A percentile compares a stretch with the other conserved stretches of the same genome.
Conservation (phyloP, 2,329 filamentous ascomycete species). For the Xylaria sp. region DNA sequence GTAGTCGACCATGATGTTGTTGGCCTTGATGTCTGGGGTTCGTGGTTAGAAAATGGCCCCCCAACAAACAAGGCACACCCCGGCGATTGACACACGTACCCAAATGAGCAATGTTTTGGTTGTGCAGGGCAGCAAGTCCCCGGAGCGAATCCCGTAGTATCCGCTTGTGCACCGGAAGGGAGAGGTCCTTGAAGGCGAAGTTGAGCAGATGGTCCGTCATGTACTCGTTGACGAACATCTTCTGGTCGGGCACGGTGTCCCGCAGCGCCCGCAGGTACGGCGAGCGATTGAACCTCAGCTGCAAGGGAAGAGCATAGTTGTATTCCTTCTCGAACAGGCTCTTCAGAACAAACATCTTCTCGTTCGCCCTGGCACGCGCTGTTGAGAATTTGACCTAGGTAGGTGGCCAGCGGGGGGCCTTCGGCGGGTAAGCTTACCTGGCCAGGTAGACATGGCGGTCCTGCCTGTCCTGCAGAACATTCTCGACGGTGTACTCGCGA, state of each 20-base stretch:
- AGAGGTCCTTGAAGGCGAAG: slow-evolving; percentile 44
- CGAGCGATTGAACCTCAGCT: slow-evolving; percentile 36
- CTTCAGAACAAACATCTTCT: slow-evolving; percentile 40
- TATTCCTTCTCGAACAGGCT: slow-evolving; percentile 39
- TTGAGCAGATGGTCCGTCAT: slow-evolving; percentile 46
- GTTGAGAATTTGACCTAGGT: slow-evolving; percentile 13
- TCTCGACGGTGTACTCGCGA: slow-evolving; percentile 37
- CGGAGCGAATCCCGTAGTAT: slow-evolving; percentile 47
- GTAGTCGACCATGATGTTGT: slow-evolving; percentile 48
- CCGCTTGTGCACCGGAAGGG: slow-evolving; percentile 42
- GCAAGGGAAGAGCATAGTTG: slow-evolving; percentile 39
- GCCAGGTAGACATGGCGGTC: slow-evolving; percentile 40
- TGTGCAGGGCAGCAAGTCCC: slow-evolving; percentile 42
- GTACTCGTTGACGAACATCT: slow-evolving; percentile 50
- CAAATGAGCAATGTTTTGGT: slow-evolving; percentile 42
- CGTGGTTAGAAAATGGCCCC: slow-evolving; percentile 18
- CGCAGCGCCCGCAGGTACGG: slow-evolving; percentile 43
- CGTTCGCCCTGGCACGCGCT: slow-evolving; percentile 30
- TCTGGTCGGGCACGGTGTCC: slow-evolving; percentile 47
- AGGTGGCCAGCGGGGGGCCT: neutral
- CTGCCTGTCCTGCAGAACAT: slow-evolving; percentile 40
- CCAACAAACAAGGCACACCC: no score
- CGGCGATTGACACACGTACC: slow-evolving; percentile 27
- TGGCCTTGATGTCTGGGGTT: slow-evolving; percentile 45
- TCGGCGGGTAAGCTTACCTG: slow-evolving; percentile 28